Evolutionary conservation across 495 filamentous ascomycete species (phyloP), one percentile per base, ranked within the genome.

Genomic region (Aspergillus baeticus): DNA sequence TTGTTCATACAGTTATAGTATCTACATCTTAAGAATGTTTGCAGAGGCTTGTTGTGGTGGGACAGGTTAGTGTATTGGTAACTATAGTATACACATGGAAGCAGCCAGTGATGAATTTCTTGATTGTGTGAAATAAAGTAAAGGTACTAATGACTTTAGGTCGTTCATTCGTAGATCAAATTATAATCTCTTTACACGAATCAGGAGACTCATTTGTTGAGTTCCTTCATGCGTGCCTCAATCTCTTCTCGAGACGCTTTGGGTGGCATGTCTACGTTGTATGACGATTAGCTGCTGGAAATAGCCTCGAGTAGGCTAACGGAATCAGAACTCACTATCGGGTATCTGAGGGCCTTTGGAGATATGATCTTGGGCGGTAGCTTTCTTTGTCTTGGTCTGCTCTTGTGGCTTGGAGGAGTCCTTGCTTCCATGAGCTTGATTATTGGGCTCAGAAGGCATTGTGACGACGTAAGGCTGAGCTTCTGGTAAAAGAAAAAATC

Each of bases 161-260:
- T 29, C 26, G 8, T 29, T 3, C 26, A 4, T 8, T 29, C 26
- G 8, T 29, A 29, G 8, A 29, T 3, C 8, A 29, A 29, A 8
- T 29, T 29, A 29, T 8, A 45, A 37, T 21, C 21, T 34, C 26
- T 51, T 23, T 18, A 18, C 17, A 26, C 5, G 11, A 22, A 33
- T 46, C 22, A 43, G 35, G 23, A 8, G 33, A 23, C 21, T 36
- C 77, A 79, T 69, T 87, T 83, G 74, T 90, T 89, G 60, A 91
- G 60, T 61, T 83, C 81, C 62, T 83, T 71, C 41, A 80, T 81
- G 66, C 82, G 87, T 5, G 80, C 84, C 57, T 78, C 73, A 36
- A 84, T 80, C 61, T 91, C 87, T 63, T 88, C 85, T 65, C 83
- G 85, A n/a, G 86, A 77, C 18, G 75, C 79, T 62, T 79, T 81